phyloP scores from a whole-genome alignment of 2,329 filamentous ascomycete species.

The Claviceps quebecensis region DNA sequence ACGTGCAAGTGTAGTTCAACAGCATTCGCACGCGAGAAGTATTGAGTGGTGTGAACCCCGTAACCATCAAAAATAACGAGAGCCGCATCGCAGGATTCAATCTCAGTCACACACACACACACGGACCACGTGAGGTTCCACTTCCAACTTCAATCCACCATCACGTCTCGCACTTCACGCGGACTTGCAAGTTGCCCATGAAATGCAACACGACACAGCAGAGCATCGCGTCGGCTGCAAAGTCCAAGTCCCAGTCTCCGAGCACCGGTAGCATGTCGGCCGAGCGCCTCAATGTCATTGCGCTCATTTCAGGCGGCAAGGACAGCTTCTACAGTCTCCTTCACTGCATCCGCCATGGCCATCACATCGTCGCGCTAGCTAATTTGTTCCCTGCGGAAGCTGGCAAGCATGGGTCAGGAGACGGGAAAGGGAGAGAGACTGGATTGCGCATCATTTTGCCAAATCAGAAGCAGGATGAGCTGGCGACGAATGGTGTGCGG shows the following conservation, averaged over 20 bases:
- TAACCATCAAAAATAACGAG: no score
- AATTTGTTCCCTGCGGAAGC: conserved; percentile 54
- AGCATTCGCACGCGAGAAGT: no score
- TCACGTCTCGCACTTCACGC: no score
- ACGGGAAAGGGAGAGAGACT: neutral
- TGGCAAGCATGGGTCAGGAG: neutral
- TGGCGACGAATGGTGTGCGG: neutral
- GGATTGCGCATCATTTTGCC: conserved; percentile 9
- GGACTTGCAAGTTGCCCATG: no score
- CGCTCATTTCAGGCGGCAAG: conserved; percentile 88
- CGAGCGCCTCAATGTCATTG: conserved; percentile 61
- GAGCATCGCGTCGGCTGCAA: neutral
- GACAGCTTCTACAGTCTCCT: conserved; percentile 90
- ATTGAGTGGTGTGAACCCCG: no score
- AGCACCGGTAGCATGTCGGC: conserved; percentile 21
- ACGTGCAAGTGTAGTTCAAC: no score
- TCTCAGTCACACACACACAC: neutral
- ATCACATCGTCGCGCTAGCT: conserved; percentile 72
- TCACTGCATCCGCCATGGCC: conserved; percentile 77
- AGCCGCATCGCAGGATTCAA: no score
- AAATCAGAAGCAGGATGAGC: conserved; percentile 5
- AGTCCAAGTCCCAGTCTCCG: neutral
- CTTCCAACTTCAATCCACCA: neutral
- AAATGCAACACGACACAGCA: neutral
- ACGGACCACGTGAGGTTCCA: neutral